These are phyloP conservation scores for Ustulina deusta DNA, from an alignment of 2,329 filamentous ascomycete genomes.

Conservation along the genomic window DNA sequence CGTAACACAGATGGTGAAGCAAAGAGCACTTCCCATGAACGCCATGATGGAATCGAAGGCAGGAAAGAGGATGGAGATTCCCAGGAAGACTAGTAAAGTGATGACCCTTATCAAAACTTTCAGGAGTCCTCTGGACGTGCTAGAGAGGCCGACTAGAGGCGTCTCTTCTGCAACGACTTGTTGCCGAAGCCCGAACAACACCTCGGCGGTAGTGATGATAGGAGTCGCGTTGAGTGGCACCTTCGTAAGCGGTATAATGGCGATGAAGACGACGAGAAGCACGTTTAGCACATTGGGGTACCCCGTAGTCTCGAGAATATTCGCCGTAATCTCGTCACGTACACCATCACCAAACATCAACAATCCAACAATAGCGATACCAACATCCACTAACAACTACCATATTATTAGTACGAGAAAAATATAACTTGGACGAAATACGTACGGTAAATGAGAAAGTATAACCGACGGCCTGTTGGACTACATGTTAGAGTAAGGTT, in stretches of 20 bases:
- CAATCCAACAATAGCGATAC: slow-evolving; percentile 84
- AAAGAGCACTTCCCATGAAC: slow-evolving; percentile 88
- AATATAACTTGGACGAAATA: background rate
- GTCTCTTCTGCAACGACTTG: slow-evolving; percentile 60
- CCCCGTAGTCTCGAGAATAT: slow-evolving; percentile 79
- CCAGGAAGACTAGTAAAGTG: slow-evolving; percentile 77
- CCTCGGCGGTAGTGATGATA: slow-evolving; percentile 86
- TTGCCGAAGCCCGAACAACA: slow-evolving; percentile 76
- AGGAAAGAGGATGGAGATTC: slow-evolving; percentile 77
- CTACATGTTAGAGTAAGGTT: slow-evolving; percentile 22
- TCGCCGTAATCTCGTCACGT: slow-evolving; percentile 88
- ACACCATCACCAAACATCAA: slow-evolving; percentile 97
- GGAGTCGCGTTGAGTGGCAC: slow-evolving; percentile 91
- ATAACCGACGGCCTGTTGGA: slow-evolving; percentile 73
- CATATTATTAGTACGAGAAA: slow-evolving; percentile 10
- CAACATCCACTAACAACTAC: slow-evolving; percentile 81
- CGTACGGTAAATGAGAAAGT: slow-evolving; percentile 88
- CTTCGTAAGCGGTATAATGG: slow-evolving; percentile 94
- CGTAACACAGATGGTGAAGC: slow-evolving; percentile 94
- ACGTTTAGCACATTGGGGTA: slow-evolving; percentile 82
- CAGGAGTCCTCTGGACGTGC: slow-evolving; percentile 67
- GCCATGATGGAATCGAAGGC: slow-evolving; percentile 92
- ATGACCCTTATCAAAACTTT: slow-evolving; percentile 73
- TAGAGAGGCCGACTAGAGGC: slow-evolving; percentile 64
- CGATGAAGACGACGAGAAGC: slow-evolving; percentile 85